Base-by-base conservation (phyloP, 2,329 filamentous ascomycete genomes). In the Rhynchosporium secalis region DNA sequence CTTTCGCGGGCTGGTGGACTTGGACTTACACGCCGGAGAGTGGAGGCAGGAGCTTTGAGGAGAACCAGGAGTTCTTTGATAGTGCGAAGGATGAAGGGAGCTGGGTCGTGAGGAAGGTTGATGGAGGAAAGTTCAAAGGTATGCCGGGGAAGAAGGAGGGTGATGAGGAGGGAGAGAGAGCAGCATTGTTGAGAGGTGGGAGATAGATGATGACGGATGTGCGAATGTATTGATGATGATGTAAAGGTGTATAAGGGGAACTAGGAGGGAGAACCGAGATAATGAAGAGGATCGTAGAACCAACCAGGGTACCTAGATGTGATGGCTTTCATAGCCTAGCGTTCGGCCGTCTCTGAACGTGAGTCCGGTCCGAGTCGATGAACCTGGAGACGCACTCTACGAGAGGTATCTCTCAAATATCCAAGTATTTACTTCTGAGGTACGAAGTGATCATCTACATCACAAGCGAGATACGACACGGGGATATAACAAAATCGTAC, bases 1-100 rank as follows among this genome's bases (percentile, higher is more conserved):
- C 78, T 0, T 71, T 83, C 31, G 77, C 78, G 0, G 75, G 78
- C 2, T 64, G 79, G 5, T 86, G 81, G 79, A 80, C 80, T 0
- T 83, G 74, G 66, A 78, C 80, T 60, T 82, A 82, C 63, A 79
- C 85, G 0, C 84, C 83, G 0, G 85, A 87, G 70, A 86, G 84
- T 0, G 83, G 79, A 0, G 82, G 83, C 0, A 71, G 85, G 31
- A 81, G 78, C 1, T 76, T 86, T 2, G 82, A 85, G 68, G 78
- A 85, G 65, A 83, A 85, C 77, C 81, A 84, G 46, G 66, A 65
- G 61, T 72, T 73, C 51, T 73, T 73, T 60, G 59, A 69, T 55
- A 78, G 80, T 62, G 83, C 84, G 2, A 75, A 74, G 49, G 76
- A 83, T 51, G 76, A 77, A 2, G 77, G 77, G 3, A 81, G 75